Evolutionary conservation across 129 eudicot genomes (phyloP), one percentile per base, ranked within the genome.

Genomic region (Silybum marianum): DNA sequence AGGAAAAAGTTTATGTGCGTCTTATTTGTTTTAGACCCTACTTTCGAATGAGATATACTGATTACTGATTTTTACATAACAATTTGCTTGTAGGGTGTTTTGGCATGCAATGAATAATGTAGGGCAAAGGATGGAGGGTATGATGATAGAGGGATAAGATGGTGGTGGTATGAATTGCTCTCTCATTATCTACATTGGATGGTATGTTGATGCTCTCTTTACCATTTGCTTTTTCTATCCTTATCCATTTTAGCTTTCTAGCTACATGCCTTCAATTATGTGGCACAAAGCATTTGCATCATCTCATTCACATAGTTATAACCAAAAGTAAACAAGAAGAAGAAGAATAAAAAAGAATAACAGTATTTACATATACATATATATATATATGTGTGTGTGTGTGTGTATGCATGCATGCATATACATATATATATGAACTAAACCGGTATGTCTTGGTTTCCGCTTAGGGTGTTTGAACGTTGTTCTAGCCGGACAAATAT

Each of bases 121-220:
- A 83, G 21, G 86, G 82, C 79, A 83, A 83, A 72, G 79, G 70
- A 80, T 71, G 72, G 42, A 71, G 58, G 83, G 36, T 24, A n/a
- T 77, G 78, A 77, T 83, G 86, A 83, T 83, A 83, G 79, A 78
- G 42, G 25, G 86, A 83, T 83, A 83, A 83, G 86, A 71, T 83
- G 83, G 79, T 83, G 79, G 83, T 83, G 86, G 86, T 83, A 72
- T 83, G 79, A 83, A 63, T 71, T 83, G 86, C 83, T 78, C 79
- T 28, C 82, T 78, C 66, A 58, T 78, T 83, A 83, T 83, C 86
- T 83, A 78, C 69, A 78, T 72, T 83, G 86, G 79, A 77, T 78
- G 71, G 39, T 60, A 34, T 75, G 9, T 63, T 81, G 73, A 46
- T 66, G 72, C 34, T 65, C 69, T 78, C 86, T 83, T 83, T 83